Conservation (phyloP, 2,329 filamentous ascomycete genomes). For the Ophiostoma angusticollis region DNA sequence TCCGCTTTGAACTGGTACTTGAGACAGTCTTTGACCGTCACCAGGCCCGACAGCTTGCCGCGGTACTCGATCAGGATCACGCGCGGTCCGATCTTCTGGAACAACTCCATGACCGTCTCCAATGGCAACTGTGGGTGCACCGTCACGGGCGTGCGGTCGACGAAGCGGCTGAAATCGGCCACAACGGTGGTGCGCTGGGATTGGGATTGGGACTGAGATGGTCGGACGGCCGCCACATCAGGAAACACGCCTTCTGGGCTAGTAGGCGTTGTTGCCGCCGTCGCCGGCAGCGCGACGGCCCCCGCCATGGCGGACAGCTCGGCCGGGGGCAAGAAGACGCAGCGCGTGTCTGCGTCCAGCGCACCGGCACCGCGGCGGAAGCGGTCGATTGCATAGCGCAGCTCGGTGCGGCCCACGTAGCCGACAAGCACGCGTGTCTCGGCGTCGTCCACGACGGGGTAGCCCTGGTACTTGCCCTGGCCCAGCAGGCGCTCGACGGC, state of each 20-base stretch:
- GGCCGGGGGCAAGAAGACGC: slow-evolving; percentile 51
- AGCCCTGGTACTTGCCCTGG: slow-evolving; percentile 79
- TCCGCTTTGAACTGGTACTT: slow-evolving; percentile 97
- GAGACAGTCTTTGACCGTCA: slow-evolving; percentile 93
- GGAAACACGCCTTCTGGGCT: no score
- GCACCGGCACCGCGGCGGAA: slow-evolving; percentile 52
- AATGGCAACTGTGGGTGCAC: slow-evolving; percentile 84
- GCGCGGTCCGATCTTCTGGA: slow-evolving; percentile 87
- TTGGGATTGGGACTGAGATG: slow-evolving; percentile 21
- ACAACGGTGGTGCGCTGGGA: slow-evolving; percentile 22
- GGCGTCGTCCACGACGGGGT: slow-evolving; percentile 73
- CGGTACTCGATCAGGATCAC: slow-evolving; percentile 89
- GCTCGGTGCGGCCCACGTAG: slow-evolving; percentile 84
- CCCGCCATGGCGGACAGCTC: slow-evolving; percentile 12
- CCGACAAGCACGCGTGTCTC: slow-evolving; percentile 63
- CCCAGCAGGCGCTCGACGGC: slow-evolving; percentile 64
- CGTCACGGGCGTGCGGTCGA: slow-evolving; percentile 79
- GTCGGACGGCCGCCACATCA: slow-evolving; percentile 1
- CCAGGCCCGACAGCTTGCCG: slow-evolving; percentile 68
- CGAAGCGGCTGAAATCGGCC: slow-evolving; percentile 74
- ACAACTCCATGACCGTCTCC: slow-evolving; percentile 96
- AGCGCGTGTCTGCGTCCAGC: slow-evolving; percentile 55
- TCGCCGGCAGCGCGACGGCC: slow-evolving; percentile 16
- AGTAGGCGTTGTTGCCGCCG: slow-evolving; percentile 30
- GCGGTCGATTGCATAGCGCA: slow-evolving; percentile 79